Conservation (phyloP, 441 rosid species). For the Erodium trifolium region DNA sequence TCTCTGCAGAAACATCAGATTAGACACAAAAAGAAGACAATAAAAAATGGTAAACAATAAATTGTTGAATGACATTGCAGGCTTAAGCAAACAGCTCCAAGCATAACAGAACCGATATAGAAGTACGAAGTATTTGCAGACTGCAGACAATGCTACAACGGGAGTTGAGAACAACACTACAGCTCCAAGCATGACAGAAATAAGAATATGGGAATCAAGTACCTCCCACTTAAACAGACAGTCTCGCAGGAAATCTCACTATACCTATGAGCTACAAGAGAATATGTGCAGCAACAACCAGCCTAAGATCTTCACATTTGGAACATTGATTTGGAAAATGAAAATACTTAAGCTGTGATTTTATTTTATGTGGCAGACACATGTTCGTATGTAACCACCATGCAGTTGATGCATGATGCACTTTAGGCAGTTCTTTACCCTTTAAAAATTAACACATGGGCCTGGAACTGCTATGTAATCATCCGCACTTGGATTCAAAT, state of each 20-base stretch:
- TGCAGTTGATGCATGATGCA: background rate
- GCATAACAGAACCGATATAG: background rate
- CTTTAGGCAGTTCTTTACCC: background rate
- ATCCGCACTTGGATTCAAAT: background rate
- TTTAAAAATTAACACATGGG: background rate
- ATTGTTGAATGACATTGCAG: background rate
- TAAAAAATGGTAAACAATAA: background rate
- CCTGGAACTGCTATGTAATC: background rate
- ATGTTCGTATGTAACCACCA: background rate
- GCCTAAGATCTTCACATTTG: background rate
- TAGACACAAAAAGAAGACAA: conserved; percentile 11
- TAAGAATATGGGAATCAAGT: background rate
- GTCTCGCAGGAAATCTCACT: background rate
- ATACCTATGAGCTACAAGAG: background rate
- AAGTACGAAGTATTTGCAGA: too few species aligned
- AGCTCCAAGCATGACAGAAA: too few species aligned
- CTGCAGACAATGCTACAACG: too few species aligned
- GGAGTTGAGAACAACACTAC: too few species aligned
- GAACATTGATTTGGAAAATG: background rate
- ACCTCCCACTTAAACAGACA: conserved; percentile 3
- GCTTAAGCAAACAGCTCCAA: background rate
- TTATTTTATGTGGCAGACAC: background rate
- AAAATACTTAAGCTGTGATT: background rate
- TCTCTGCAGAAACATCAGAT: conserved; percentile 29
- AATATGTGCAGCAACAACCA: too few species aligned